Evolutionary conservation across 768 basidiomycete genomes (phyloP).

Genomic region (Pleurotus djamor): DNA sequence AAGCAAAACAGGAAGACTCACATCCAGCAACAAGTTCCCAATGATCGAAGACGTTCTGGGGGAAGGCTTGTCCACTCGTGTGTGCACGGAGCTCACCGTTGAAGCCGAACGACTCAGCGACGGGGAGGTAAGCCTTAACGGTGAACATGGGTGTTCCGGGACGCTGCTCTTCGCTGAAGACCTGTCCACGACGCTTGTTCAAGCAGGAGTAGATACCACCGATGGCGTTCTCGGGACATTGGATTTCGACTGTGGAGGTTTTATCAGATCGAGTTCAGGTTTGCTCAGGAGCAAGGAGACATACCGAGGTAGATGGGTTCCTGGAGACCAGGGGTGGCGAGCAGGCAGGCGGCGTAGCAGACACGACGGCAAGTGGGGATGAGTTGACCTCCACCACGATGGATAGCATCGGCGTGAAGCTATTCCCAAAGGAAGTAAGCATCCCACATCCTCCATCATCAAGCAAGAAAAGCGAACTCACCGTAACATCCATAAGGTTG

Average conservation of each 20-base stretch:
- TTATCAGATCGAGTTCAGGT: constrained; percentile 10
- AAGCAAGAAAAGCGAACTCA: constrained; percentile 22
- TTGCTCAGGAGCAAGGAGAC: constrained; percentile 12
- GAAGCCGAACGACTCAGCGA: constrained; percentile 95
- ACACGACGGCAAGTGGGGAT: constrained; percentile 97
- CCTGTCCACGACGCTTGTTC: constrained; percentile 98
- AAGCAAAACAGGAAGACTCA: constrained; percentile 31
- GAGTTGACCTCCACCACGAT: constrained; percentile 98
- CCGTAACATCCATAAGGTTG: constrained; percentile 95
- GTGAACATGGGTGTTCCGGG: constrained; percentile 99
- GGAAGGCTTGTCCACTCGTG: constrained; percentile 98
- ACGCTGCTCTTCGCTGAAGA: constrained; percentile 97
- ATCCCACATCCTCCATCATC: neutral
- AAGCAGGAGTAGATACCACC: constrained; percentile 94
- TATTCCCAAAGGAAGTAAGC: constrained; percentile 21
- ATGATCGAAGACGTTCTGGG: constrained; percentile 92
- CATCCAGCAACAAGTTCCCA: constrained; percentile 86
- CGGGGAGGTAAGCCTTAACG: constrained; percentile 95
- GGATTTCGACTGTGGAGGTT: constrained; percentile 77
- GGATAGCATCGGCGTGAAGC: constrained; percentile 98
- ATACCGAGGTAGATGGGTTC: constrained; percentile 94
- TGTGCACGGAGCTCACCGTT: constrained; percentile 92
- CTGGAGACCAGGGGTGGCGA: constrained; percentile 89
- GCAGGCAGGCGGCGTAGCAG: constrained; percentile 92
- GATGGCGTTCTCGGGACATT: constrained; percentile 96